phyloP scores from a whole-genome alignment of 306 rosid species.

The Vigna unguiculata region DNA sequence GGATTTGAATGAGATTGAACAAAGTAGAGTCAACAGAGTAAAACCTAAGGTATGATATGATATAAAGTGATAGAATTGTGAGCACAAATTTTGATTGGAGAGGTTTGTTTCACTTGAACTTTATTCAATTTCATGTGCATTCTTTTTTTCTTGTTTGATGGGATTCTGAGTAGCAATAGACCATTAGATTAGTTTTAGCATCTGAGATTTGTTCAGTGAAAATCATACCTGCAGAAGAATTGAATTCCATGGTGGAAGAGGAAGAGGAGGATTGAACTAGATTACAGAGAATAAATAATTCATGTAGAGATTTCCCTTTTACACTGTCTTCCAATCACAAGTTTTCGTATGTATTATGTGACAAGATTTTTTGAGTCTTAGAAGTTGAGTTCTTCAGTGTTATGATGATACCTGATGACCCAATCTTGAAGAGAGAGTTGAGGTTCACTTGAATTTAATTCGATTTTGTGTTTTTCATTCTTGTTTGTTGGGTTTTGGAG shows the following conservation, averaged over 20 bases:
- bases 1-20: slow-evolving; percentile 55
- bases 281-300: too few species aligned
- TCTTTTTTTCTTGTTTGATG: not conserved
- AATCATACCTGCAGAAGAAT: too few species aligned
- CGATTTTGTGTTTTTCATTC: not conserved
- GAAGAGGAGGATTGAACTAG: too few species aligned
- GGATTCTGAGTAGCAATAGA: not conserved
- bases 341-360: too few species aligned
- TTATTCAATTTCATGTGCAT: too few species aligned
- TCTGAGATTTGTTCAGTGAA: too few species aligned
- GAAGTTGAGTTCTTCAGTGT: too few species aligned
- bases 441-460: not conserved
- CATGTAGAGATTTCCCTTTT: too few species aligned
- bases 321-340: too few species aligned
- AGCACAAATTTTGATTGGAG: not conserved
- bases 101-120: not conserved
- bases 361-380: too few species aligned
- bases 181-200: too few species aligned
- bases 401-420: not conserved
- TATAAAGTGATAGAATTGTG: not conserved
- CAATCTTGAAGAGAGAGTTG: not conserved
- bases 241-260: too few species aligned
- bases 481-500: not conserved
- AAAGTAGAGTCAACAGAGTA: not conserved
- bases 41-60: not conserved